Percentiles rank a stretch among this genome's conserved stretches.
phyloP scores from a whole-genome alignment of 495 filamentous ascomycete genomes.

The Lindgomyces ingoldianus region DNA sequence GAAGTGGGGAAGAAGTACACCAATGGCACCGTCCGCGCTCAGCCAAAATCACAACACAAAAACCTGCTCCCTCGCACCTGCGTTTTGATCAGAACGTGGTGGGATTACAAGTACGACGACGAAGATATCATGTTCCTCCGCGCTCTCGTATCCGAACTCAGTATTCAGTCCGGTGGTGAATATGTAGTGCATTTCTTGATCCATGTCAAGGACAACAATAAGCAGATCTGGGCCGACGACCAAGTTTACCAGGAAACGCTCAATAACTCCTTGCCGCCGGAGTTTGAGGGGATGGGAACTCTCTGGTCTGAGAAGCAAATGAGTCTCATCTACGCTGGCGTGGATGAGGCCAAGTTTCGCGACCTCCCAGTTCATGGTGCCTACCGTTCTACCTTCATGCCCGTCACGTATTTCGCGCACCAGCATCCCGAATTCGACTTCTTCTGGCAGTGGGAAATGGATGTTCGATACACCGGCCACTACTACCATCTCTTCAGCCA shows the following conservation, averaged over 20 bases:
- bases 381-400: constrained; percentile 89
- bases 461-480: constrained; percentile 93
- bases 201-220: constrained; percentile 65
- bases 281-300: constrained; percentile 84
- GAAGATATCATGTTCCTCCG: constrained; percentile 52
- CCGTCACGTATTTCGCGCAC: constrained; percentile 88
- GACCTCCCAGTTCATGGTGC: constrained; percentile 83
- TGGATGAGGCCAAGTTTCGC: constrained; percentile 71
- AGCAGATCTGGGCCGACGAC: constrained; percentile 67
- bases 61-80: constrained; percentile 57
- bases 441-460: constrained; percentile 99
- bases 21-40: constrained; percentile 31
- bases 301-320: constrained; percentile 94
- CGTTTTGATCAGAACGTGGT: constrained; percentile 65
- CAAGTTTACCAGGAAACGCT: constrained; percentile 65
- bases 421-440: constrained; percentile 91
- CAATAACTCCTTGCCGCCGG: constrained; percentile 70
- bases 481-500: constrained; percentile 86
- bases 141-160: constrained; percentile 62
- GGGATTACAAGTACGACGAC: constrained; percentile 54
- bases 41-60: constrained; percentile 29
- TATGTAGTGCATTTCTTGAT: constrained; percentile 65
- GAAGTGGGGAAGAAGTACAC: constrained; percentile 4
- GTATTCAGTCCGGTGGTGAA: constrained; percentile 63
- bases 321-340: constrained; percentile 78